Base-by-base conservation (phyloP, 179 eudicot genomes). In the Spinacia oleracea region DNA sequence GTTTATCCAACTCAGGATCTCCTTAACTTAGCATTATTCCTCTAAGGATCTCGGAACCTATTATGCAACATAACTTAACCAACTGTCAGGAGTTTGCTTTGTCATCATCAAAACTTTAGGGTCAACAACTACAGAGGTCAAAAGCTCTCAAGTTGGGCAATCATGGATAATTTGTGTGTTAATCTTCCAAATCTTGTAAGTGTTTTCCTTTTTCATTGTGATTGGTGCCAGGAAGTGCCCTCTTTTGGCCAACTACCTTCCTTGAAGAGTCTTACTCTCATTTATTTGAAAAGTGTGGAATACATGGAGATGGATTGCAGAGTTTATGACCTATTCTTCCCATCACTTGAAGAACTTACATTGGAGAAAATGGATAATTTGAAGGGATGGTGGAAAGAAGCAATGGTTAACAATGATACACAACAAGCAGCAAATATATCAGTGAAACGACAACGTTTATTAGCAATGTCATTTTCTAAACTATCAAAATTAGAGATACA, bases 121-220 rank as follows among this genome's bases (percentile, higher is more conserved):
- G n/a, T n/a, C n/a, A n/a, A n/a, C n/a, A n/a, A 5, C 0, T 78
- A 58, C 35, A 4, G 2, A 1, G 84, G 75, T 4, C 20, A 29
- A 12, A 58, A 31, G 50, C 45, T 76, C 27, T 81, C 87, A 12
- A 77, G 71, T 18, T 74, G 83, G 81, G 76, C 63, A 29, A 25
- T 32, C 15, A 3, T 45, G 50, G 12, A 50, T 23, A 70, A 48
- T 5, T 58, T 81, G 67, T 18, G 31, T 8, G 10, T 6, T 15
- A 34, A 29, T 43, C 81, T 84, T 11, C 84, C 84, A 9, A 51
- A 78, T 62, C 80, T 84, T n/a, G 81, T 81, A 1, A 43, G 23
- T 0, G 46, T 84, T 20, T 0, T 3, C 6, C 55, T 80, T 43
- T 0, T 0, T 0, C 0, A 18, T 6, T 72, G 35, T 35, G 40